phyloP scores from a whole-genome alignment of 306 rosid species.

The Cucurbita moschata region DNA sequence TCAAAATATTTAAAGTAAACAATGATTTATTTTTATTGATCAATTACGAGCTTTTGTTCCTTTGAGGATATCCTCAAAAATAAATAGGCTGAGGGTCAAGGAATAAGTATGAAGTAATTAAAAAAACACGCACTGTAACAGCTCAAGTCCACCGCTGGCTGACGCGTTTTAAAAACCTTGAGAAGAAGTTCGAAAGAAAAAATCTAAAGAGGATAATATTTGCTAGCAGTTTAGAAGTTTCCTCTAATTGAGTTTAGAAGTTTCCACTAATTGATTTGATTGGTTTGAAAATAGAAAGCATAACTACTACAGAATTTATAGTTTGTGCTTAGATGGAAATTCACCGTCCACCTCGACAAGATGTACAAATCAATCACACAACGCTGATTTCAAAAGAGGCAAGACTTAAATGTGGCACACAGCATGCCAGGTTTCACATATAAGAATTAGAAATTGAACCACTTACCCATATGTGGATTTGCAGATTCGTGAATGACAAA shows the following conservation, averaged over 20 bases:
- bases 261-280: background rate
- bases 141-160: no score
- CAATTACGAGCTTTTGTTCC: background rate
- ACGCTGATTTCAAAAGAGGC: background rate
- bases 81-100: background rate
- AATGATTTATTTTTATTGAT: background rate
- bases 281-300: background rate
- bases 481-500: slow-evolving; percentile 97
- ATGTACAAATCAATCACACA: background rate
- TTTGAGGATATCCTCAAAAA: background rate
- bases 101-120: background rate
- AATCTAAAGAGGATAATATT: no score
- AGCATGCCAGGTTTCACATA: background rate
- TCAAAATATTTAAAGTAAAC: background rate
- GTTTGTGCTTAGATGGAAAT: background rate
- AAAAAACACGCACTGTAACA: no score
- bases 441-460: background rate
- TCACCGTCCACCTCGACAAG: background rate
- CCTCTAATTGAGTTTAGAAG: background rate
- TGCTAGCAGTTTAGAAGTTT: background rate
- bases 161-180: no score
- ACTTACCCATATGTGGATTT: slow-evolving; percentile 92
- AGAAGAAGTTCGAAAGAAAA: no score
- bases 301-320: background rate
- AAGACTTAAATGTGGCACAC: background rate